phyloP scores from a whole-genome alignment of 768 basidiomycete species.

The Mycena kentingensis region DNA sequence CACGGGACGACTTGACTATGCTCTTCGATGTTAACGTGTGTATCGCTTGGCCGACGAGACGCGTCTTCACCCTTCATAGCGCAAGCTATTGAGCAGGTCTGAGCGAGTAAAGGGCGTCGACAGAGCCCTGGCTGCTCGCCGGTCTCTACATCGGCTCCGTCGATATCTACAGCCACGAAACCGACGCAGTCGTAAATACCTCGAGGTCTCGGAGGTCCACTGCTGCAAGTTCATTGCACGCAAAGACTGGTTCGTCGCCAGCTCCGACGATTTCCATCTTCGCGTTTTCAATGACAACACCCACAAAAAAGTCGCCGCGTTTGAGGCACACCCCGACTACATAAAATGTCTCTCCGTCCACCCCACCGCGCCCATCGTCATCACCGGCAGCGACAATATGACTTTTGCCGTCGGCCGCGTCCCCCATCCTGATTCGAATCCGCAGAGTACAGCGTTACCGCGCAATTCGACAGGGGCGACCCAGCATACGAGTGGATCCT shows the following conservation, averaged over 20 bases:
- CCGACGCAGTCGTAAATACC: constrained; percentile 92
- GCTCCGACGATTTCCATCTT: constrained; percentile 87
- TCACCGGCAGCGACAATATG: constrained; percentile 99
- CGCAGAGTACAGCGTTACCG: constrained; percentile 98
- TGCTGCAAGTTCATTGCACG: constrained; percentile 94
- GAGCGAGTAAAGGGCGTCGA: constrained; percentile 97
- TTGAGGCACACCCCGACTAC: constrained; percentile 98
- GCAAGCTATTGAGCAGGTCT: constrained; percentile 88
- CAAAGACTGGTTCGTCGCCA: constrained; percentile 96
- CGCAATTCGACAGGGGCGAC: constrained; percentile 99
- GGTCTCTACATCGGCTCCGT: constrained; percentile 96
- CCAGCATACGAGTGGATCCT: too few relatives aligned
- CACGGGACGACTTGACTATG: too few relatives aligned
- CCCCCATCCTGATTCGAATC: constrained; percentile 64
- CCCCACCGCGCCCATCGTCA: constrained; percentile 85
- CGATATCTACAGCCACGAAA: constrained; percentile 96
- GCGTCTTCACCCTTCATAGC: constrained; percentile 45
- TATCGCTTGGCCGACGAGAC: not conserved
- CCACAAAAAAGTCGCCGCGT: constrained; percentile 90
- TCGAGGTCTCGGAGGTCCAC: constrained; percentile 96
- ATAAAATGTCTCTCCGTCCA: constrained; percentile 96
- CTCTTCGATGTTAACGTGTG: constrained; percentile 47
- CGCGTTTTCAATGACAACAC: constrained; percentile 99
- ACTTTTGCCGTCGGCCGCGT: constrained; percentile 38
- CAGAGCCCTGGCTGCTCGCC: constrained; percentile 87